Evolutionary conservation across 2,329 filamentous ascomycete species (phyloP).

Genomic region (Arthrobotrys megalospora): DNA sequence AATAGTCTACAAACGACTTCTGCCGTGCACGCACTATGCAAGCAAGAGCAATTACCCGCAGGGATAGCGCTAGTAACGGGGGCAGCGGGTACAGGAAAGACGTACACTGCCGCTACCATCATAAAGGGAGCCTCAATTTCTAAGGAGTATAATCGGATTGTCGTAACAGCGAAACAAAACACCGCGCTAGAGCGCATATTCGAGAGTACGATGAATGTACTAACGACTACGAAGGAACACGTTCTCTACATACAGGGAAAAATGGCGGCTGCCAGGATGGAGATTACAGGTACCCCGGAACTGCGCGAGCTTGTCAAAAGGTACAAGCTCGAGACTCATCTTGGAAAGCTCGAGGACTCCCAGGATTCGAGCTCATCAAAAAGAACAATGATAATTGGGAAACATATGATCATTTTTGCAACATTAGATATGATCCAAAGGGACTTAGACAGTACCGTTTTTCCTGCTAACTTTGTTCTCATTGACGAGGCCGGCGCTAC

Average conservation of each 20-base stretch:
- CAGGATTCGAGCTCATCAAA: neutral
- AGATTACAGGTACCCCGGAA: neutral
- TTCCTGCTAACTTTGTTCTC: neutral
- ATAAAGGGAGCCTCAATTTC: neutral
- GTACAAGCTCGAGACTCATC: too few relatives aligned
- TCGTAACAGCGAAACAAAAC: neutral
- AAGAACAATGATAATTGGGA: neutral
- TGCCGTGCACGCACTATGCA: neutral
- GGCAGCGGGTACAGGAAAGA: constrained; percentile 8
- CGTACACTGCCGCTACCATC: neutral
- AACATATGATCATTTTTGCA: neutral
- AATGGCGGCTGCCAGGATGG: neutral
- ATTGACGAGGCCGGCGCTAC: constrained; percentile 8
- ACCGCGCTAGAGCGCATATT: neutral
- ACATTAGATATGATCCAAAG: neutral
- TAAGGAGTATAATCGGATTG: neutral
- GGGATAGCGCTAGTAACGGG: constrained; percentile 2
- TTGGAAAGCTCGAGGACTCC: neutral
- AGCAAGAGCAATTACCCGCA: neutral
- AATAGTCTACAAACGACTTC: neutral
- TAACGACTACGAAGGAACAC: neutral
- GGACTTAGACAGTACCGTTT: neutral
- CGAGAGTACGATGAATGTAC: neutral
- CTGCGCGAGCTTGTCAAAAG: neutral
- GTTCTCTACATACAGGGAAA: constrained; percentile 9